phyloP scores from a whole-genome alignment of 106 monocot genomes.

The Amphibolis antarctica region DNA sequence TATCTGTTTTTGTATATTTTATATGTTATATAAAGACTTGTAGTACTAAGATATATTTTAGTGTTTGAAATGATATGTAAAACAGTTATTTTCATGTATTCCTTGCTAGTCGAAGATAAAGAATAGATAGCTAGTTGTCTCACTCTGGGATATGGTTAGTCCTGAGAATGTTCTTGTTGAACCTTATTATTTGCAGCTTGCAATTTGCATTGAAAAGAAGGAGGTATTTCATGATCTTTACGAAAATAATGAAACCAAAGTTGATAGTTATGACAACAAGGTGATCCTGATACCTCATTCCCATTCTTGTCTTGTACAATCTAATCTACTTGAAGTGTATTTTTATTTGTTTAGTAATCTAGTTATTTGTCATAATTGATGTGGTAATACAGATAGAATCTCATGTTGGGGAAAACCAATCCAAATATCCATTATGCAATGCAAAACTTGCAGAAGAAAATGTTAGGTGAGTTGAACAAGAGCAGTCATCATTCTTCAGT shows the following conservation, averaged over 20 bases:
- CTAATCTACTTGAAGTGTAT: neutral
- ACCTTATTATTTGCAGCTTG: slow-evolving; percentile 37
- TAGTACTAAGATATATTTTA: no score
- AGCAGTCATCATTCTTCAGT: neutral
- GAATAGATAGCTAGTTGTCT: no score
- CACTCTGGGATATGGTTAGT: neutral
- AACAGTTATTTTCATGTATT: no score
- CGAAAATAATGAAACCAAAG: slow-evolving; percentile 18
- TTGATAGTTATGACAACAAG: slow-evolving; percentile 8
- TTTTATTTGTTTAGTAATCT: no score
- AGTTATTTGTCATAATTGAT: neutral
- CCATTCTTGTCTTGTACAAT: neutral
- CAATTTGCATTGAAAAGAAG: slow-evolving; percentile 80
- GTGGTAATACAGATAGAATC: neutral
- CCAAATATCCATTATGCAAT: neutral
- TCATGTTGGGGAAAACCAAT: neutral
- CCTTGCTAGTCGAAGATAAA: no score
- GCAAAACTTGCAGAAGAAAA: neutral
- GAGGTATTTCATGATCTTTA: slow-evolving; percentile 19
- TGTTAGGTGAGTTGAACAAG: neutral
- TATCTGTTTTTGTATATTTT: no score
- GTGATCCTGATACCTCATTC: neutral
- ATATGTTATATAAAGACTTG: no score
- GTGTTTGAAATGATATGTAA: no score
- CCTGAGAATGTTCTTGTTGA: neutral